Percentiles rank a stretch among this genome's conserved stretches.
Evolutionary conservation across 257 asterid species (phyloP).

Genomic region (Salvia rosmarinus): DNA sequence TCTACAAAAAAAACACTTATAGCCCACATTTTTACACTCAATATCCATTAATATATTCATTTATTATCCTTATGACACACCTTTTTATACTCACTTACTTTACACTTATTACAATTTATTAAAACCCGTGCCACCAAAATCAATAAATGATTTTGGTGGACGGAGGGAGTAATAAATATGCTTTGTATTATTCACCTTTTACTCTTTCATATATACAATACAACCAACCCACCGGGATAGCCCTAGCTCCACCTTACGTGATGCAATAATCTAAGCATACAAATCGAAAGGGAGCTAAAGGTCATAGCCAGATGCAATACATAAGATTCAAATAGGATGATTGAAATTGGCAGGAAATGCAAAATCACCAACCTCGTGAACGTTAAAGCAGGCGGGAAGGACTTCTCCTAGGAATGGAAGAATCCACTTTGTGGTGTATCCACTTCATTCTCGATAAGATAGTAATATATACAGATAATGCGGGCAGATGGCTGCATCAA

Average conservation of each 20-base stretch:
- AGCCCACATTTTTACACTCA: too few species aligned
- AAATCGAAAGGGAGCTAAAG: background rate
- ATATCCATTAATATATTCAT: too few species aligned
- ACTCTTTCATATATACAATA: background rate
- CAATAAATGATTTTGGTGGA: too few species aligned
- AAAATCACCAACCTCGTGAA: background rate
- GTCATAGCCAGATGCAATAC: background rate
- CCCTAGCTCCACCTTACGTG: background rate
- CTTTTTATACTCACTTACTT: too few species aligned
- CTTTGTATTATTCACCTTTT: background rate
- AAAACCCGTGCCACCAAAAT: too few species aligned
- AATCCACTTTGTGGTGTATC: slow-evolving; percentile 15
- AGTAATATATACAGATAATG: slow-evolving; percentile 17
- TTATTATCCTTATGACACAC: too few species aligned
- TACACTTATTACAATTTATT: too few species aligned
- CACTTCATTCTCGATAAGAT: slow-evolving; percentile 10
- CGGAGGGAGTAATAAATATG: background rate
- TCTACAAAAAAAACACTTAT: too few species aligned
- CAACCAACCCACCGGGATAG: background rate
- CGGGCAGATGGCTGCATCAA: slow-evolving; percentile 13
- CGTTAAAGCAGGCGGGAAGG: background rate
- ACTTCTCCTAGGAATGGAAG: slow-evolving; percentile 15
- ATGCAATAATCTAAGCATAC: background rate
- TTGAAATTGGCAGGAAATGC: slow-evolving; percentile 4
- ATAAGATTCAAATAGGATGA: background rate